These are phyloP conservation scores for Volvox reticuliferus DNA, from an alignment of 139 green algal species.

Conservation along the genomic window DNA sequence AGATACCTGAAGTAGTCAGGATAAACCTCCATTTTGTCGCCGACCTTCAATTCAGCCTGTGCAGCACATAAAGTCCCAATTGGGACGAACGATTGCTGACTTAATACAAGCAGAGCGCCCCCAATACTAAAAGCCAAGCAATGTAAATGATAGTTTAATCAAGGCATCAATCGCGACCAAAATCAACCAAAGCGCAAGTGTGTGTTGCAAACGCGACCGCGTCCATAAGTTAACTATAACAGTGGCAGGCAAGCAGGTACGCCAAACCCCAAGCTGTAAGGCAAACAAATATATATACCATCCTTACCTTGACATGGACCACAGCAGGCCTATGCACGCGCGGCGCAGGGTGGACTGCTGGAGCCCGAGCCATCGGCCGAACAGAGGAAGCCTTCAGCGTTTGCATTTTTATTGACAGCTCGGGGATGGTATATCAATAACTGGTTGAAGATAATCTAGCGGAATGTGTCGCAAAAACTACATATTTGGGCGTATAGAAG, in stretches of 20 bases:
- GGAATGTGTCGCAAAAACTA: no score
- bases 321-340: not conserved
- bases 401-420: not conserved
- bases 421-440: not conserved
- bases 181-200: not conserved
- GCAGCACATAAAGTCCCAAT: not conserved
- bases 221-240: no score
- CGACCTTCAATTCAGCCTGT: slow-evolving; percentile 62
- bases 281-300: not conserved
- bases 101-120: not conserved
- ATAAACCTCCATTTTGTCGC: slow-evolving; percentile 63
- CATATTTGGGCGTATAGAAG: not conserved
- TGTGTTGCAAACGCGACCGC: not conserved
- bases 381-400: not conserved
- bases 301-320: slow-evolving; percentile 10
- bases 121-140: not conserved
- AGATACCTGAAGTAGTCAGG: slow-evolving; percentile 63
- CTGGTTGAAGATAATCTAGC: not conserved
- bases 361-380: slow-evolving; percentile 14
- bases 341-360: not conserved
- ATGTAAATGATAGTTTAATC: not conserved
- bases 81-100: not conserved
- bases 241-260: no score
- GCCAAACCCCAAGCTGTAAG: not conserved
- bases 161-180: not conserved